Evolutionary conservation across 2,329 filamentous ascomycete species (phyloP).

Genomic region (Cordyceps tenuipes): DNA sequence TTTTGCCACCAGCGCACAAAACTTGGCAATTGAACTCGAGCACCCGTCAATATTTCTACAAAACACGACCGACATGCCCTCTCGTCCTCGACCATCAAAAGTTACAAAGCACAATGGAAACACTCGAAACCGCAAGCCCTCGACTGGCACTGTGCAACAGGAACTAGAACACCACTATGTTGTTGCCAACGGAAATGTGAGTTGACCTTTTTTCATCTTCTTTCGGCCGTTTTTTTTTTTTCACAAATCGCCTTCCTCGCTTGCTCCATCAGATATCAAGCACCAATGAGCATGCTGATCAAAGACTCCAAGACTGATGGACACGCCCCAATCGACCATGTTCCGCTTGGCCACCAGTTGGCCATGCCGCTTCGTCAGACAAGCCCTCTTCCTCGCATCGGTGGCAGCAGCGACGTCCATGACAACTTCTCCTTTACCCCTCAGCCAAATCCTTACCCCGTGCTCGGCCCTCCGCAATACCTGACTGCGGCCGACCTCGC

Average conservation of each 20-base stretch:
- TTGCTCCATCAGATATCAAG: neutral
- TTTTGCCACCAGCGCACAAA: neutral
- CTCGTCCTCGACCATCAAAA: neutral
- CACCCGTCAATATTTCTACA: neutral
- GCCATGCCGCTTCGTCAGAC: neutral
- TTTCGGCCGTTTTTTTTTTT: neutral
- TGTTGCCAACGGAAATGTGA: constrained; percentile 5
- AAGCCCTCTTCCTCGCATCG: neutral
- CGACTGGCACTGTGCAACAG: constrained; percentile 20
- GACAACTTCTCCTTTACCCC: neutral
- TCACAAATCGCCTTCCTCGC: neutral
- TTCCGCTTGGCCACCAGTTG: neutral
- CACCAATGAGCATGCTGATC: neutral
- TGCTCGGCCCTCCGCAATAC: neutral
- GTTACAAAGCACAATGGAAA: constrained; percentile 4
- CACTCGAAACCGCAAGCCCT: constrained; percentile 12
- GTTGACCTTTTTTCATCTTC: neutral
- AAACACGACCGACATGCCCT: constrained; percentile 1
- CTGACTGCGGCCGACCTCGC: constrained; percentile 38
- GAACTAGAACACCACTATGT: constrained; percentile 24
- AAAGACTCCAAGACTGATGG: constrained; percentile 12
- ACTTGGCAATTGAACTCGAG: constrained; percentile 13
- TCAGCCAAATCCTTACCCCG: neutral
- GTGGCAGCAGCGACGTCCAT: neutral
- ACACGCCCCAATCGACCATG: constrained; percentile 5